Base-by-base conservation (phyloP, 176 grass and related monocot species). In the Ampelocalamus luodianensis region DNA sequence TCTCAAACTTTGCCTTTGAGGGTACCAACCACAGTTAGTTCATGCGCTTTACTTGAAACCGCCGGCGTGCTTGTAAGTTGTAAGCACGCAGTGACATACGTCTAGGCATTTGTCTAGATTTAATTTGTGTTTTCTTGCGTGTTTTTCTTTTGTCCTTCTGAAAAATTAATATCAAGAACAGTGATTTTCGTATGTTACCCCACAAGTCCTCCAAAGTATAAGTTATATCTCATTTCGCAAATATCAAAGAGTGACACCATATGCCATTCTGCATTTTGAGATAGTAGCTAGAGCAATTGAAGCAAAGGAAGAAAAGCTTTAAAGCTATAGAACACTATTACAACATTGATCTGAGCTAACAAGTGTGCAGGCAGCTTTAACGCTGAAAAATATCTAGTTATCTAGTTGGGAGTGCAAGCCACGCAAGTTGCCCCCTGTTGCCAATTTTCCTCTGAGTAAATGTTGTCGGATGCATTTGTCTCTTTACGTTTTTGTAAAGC, bases 11-110 rank as follows among this genome's bases (percentile, higher is more conserved):
- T 40, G 72, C 82, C 46, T 64, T 54, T 11, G 71, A 51, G 44
- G 20, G 65, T 59, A 73, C 74, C 72, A 79, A 86, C 56, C 15
- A 38, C 48, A 46, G 39, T 69, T 48, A 51, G 65, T 32, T 63
- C 18, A 3, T 27, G 70, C 86, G 40, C 79, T 76, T 87, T 87
- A 59, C 85, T 82, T 88, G 63, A 37, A 69, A 50, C 71, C 63
- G 40, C 72, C 63, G 72, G 51, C 79, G 77, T 77, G 79, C 11
- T 13, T 27, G 62, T 4, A 45, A 36, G 10, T 8, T 20, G 49
- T 7, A 45, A 45, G 10, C 72, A 43, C 5, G 48, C 77, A 74
- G 18, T 24, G 16, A n/a, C 58, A 74, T n/a, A 46, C 18, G 85
- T 74, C 60, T 68, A 58, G 46, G 6, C 61, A 50, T 40, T 44